These are phyloP conservation scores for Staphylotrichum tortipilum DNA, from an alignment of 495 filamentous ascomycete genomes.

Conservation along the genomic window DNA sequence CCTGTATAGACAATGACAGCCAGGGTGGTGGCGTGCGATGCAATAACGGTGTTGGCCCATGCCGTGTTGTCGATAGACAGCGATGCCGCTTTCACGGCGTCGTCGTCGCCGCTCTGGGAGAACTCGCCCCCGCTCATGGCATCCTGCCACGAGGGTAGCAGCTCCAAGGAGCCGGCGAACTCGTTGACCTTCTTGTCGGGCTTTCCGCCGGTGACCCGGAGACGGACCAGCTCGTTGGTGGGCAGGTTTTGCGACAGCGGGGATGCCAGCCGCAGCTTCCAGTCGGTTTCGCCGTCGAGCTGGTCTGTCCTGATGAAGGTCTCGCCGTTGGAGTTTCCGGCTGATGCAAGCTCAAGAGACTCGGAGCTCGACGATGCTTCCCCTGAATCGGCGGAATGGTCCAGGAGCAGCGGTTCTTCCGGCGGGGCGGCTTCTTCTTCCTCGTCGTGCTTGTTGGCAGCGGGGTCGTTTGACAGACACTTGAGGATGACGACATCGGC, in stretches of 20 bases:
- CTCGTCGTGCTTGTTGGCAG: conserved; percentile 21
- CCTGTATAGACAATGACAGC: conserved; percentile 93
- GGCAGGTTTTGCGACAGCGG: conserved; percentile 68
- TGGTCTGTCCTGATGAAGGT: conserved; percentile 98
- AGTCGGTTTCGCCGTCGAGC: conserved; percentile 96
- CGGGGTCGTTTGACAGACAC: conserved; percentile 59
- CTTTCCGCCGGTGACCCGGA: conserved; percentile 74
- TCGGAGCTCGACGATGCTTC: conserved; percentile 17
- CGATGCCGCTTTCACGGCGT: conserved; percentile 49
- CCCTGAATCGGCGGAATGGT: conserved; percentile 23
- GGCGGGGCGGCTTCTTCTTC: conserved; percentile 18
- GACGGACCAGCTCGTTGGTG: conserved; percentile 56
- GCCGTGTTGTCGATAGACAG: conserved; percentile 95
- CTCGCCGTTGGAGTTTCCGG: conserved; percentile 54
- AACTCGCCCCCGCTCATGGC: conserved; percentile 21
- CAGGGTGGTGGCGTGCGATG: conserved; percentile 77
- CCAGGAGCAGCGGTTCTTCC: conserved; percentile 34
- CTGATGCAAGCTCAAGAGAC: conserved; percentile 6
- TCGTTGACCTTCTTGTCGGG: conserved; percentile 90
- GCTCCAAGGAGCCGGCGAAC: conserved; percentile 76
- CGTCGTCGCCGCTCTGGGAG: conserved; percentile 16
- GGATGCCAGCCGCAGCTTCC: conserved; percentile 89
- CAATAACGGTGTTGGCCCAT: conserved; percentile 96
- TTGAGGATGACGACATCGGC: conserved; percentile 92
- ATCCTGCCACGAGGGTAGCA: conserved; percentile 38